Evolutionary conservation across 176 grass and related monocot species (phyloP).

Genomic region (Bothriochloa decipiens): DNA sequence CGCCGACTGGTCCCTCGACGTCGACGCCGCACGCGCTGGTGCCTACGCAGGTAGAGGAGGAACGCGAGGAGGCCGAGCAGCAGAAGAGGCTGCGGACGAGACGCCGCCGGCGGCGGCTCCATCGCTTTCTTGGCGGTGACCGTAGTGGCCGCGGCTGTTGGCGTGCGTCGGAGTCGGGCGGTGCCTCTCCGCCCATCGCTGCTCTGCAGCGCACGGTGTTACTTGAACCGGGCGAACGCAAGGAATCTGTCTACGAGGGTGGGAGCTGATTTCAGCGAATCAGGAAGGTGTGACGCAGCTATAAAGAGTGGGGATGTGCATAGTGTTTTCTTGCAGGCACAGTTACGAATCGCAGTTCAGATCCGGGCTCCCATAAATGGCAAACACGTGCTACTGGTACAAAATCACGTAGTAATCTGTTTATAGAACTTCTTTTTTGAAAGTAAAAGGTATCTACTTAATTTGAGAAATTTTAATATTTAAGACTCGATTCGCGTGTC

Average conservation of each 20-base stretch:
- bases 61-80: conserved; percentile 56
- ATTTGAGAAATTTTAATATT: too few relatives aligned
- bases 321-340: conserved; percentile 15
- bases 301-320: background rate
- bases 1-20: conserved; percentile 17
- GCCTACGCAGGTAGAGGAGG: conserved; percentile 50
- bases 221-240: conserved; percentile 7
- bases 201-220: background rate
- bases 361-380: background rate
- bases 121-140: background rate
- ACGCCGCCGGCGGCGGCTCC: background rate
- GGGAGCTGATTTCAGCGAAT: background rate
- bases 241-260: conserved; percentile 15
- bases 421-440: background rate
- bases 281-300: background rate
- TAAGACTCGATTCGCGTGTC: too few relatives aligned
- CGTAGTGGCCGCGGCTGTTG: background rate
- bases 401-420: background rate
- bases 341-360: conserved; percentile 21
- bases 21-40: background rate
- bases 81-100: conserved; percentile 37
- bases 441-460: too few relatives aligned
- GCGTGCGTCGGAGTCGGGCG: background rate
- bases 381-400: background rate
- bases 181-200: background rate